These are phyloP conservation scores for Apium graveolens DNA, from an alignment of 129 eudicot species.

Conservation along the genomic window DNA sequence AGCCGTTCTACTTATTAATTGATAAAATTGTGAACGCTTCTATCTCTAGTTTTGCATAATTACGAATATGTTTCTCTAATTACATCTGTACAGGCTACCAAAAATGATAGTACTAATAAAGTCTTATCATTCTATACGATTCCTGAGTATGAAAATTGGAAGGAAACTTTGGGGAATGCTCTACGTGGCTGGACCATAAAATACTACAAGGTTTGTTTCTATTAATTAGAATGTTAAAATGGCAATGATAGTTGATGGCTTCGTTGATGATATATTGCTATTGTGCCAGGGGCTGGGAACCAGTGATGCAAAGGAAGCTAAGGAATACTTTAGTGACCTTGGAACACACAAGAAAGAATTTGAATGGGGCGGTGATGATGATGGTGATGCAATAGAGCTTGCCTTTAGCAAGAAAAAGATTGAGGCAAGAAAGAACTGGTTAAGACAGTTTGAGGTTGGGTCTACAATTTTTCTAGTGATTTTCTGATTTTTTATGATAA, in stretches of 20 bases:
- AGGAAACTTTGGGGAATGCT: constrained; percentile 37
- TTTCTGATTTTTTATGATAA: not conserved
- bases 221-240: not conserved
- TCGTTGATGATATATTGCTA: not conserved
- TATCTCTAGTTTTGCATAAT: not conserved
- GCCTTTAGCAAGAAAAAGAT: constrained; percentile 95
- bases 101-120: constrained; percentile 12
- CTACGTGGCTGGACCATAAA: constrained; percentile 63
- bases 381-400: constrained; percentile 84
- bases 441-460: constrained; percentile 67
- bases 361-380: constrained; percentile 64
- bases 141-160: constrained; percentile 87
- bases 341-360: constrained; percentile 68
- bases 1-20: not conserved
- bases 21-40: not conserved
- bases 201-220: constrained; percentile 77
- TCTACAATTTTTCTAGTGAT: not conserved
- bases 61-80: not conserved
- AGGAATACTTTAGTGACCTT: constrained; percentile 65
- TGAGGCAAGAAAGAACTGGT: constrained; percentile 91
- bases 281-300: constrained; percentile 87
- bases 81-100: constrained; percentile 36
- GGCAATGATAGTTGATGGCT: not conserved
- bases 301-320: constrained; percentile 62
- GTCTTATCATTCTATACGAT: constrained; percentile 61